Conservation (phyloP, 768 basidiomycete species). For the Leucosporidium scottii region DNA sequence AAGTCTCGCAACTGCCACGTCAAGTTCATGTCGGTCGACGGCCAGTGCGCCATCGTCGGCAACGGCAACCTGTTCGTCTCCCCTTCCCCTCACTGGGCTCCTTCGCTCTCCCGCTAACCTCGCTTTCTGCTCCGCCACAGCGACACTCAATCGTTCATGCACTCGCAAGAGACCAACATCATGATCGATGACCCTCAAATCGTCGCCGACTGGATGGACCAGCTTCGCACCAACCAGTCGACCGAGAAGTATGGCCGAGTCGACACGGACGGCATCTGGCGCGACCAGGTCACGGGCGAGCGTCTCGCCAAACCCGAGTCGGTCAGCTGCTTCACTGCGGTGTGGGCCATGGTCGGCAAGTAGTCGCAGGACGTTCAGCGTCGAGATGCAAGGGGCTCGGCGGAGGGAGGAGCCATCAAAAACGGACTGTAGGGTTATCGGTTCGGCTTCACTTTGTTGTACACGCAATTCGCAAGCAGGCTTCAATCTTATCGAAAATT, state of each 20-base stretch:
- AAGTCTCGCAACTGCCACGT: slow-evolving; percentile 68
- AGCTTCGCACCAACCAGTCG: slow-evolving; percentile 53
- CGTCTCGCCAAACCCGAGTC: slow-evolving; percentile 31
- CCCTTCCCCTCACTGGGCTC: background rate
- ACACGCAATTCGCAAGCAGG: too few species aligned
- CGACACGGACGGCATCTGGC: slow-evolving; percentile 54
- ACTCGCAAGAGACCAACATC: slow-evolving; percentile 60
- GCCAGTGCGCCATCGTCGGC: slow-evolving; percentile 58
- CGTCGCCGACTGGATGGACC: slow-evolving; percentile 54
- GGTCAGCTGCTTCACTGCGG: background rate
- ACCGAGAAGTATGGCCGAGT: slow-evolving; percentile 51
- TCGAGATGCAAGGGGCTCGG: too few species aligned
- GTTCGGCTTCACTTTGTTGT: too few species aligned
- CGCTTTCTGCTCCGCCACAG: background rate
- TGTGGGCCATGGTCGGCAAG: background rate
- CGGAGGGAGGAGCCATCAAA: too few species aligned
- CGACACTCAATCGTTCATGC: slow-evolving; percentile 59
- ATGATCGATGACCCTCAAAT: slow-evolving; percentile 55
- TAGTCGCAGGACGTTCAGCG: too few species aligned
- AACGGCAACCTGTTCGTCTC: slow-evolving; percentile 55
- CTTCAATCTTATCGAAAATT: too few species aligned
- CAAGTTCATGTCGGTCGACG: slow-evolving; percentile 63
- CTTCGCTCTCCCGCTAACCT: background rate
- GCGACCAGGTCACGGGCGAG: slow-evolving; percentile 48
- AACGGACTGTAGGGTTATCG: too few species aligned